These are phyloP conservation scores for Nicotiana knightiana DNA, from an alignment of 257 asterid species.

Conservation along the genomic window DNA sequence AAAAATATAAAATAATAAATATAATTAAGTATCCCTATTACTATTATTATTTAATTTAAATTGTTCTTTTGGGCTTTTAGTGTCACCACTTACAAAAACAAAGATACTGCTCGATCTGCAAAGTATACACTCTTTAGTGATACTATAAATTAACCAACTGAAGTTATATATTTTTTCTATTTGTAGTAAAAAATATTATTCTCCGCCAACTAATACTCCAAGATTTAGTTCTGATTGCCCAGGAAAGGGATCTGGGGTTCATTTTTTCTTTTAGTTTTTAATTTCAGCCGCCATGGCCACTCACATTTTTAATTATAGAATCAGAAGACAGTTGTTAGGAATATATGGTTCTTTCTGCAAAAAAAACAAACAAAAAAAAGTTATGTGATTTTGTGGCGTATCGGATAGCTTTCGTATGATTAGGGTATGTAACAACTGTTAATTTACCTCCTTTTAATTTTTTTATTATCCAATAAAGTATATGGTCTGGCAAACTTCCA, in stretches of 20 bases:
- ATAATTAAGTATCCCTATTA: neutral
- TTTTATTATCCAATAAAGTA: neutral
- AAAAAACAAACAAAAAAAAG: neutral
- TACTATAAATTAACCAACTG: neutral
- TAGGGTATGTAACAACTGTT: neutral
- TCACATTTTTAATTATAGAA: neutral
- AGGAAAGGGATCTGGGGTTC: neutral
- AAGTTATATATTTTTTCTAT: neutral
- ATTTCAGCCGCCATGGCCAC: slow-evolving; percentile 3
- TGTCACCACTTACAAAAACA: neutral
- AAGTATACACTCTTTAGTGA: neutral
- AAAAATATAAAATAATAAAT: neutral
- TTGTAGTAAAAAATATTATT: neutral
- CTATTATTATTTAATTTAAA: neutral
- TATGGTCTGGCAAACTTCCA: neutral
- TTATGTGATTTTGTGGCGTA: neutral
- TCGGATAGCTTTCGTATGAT: neutral
- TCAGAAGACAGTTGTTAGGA: neutral
- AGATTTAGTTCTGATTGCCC: neutral
- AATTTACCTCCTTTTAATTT: neutral
- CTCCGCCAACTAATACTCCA: neutral
- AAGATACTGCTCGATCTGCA: neutral
- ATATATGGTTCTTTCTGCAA: neutral
- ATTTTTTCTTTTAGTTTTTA: neutral
- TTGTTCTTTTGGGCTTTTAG: neutral